Evolutionary conservation across 2,329 filamentous ascomycete genomes (phyloP).

Genomic region (Lachnellula cervina): DNA sequence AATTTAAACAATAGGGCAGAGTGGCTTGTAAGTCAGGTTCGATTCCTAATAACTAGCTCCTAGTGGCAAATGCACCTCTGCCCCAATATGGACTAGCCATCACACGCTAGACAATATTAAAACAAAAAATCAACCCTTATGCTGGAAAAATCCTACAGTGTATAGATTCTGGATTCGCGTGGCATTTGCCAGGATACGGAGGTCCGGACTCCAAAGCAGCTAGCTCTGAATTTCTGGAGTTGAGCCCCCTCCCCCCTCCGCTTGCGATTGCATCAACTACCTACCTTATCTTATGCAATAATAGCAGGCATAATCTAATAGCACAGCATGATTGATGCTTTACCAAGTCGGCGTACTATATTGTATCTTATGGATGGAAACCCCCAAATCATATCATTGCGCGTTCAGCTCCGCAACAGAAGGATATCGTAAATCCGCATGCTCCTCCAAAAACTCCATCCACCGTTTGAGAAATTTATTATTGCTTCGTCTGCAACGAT

Average conservation of each 20-base stretch:
- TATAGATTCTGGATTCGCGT: no score
- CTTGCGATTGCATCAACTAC: constrained; percentile 9
- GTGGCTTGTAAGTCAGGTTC: no score
- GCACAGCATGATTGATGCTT: constrained; percentile 3
- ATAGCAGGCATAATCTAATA: constrained; percentile 9
- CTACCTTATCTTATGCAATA: constrained; percentile 6
- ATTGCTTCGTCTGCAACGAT: constrained; percentile 61
- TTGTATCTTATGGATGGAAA: background rate
- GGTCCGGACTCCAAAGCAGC: background rate
- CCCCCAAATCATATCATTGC: constrained; percentile 6
- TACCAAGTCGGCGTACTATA: background rate
- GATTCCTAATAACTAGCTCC: no score
- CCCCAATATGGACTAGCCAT: no score
- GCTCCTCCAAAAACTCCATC: constrained; percentile 87
- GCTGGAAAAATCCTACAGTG: no score
- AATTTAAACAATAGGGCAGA: no score
- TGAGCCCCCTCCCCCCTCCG: background rate
- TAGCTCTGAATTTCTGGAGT: constrained; percentile 2
- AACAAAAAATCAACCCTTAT: no score
- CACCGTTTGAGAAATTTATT: constrained; percentile 80
- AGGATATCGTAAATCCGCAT: constrained; percentile 86
- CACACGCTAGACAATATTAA: no score
- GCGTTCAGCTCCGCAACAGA: constrained; percentile 44
- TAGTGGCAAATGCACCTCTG: no score
- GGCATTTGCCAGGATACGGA: no score